Evolutionary conservation across 257 asterid genomes (phyloP), one percentile per base, ranked within the genome.

Genomic region (Mentha longifolia): DNA sequence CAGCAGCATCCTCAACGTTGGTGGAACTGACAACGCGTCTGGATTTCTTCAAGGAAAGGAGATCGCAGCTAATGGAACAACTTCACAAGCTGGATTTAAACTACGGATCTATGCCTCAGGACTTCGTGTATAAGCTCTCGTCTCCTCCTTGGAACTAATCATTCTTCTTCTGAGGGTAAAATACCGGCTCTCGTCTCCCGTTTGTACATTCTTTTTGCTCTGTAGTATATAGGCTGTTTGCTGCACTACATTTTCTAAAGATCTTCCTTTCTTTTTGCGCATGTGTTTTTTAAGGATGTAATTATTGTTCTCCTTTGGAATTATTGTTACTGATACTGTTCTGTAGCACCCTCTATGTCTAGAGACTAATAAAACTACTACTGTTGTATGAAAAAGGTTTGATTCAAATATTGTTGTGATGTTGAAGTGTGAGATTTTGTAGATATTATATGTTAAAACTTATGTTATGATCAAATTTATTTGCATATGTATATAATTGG

Each of bases 41-140:
- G 11, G 97, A 89, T 76, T 93, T 91, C 85, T 93, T 93, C 81
- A 93, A 91, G 86, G 98, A 93, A 68, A 76, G 98, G 72, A 86
- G 98, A 67, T 91, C 98, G n/a, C 98, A 93, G 83, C 80, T 93
- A 80, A 93, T 93, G 96, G 98, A 90, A 74, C 98, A 93, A 66
- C 97, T 93, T 66, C 96, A 91, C 73, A 89, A 70, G 83, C 80
- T 93, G 56, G 98, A 93, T 76, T 61, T 89, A 54, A 87, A 85
- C 83, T 80, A 87, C 54, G 94, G 83, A 71, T 77, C 97, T 47
- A 59, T 84, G 37, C 77, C 91, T 69, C 95, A 81, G 10, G 95
- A 91, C 62, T 85, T 79, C 70, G 67, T 83, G 76, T 85, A 82
- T 82, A 93, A 86, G 70, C 83, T 91, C 50, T 77, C 96, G 11